Evolutionary conservation across 1,284 basidiomycete species (phyloP).

Genomic region (Malassezia dermatis): DNA sequence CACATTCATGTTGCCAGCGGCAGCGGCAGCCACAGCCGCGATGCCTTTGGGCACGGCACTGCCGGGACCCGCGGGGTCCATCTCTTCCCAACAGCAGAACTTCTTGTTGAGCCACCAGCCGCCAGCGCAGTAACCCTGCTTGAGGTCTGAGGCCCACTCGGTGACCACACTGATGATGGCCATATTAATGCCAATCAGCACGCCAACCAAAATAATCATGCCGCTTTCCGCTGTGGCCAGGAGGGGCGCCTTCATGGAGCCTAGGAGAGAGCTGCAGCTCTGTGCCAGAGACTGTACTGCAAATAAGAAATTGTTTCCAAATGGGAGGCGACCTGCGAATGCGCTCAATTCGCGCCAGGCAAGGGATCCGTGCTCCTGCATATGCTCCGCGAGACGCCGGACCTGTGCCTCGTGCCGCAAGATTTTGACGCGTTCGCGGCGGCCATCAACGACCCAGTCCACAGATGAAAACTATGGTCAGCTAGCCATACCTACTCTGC

Average conservation of each 20-base stretch:
- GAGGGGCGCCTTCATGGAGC: slow-evolving; percentile 22
- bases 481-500: background rate
- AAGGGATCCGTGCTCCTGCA: slow-evolving; percentile 13
- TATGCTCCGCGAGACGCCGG: slow-evolving; percentile 26
- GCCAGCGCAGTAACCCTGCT: slow-evolving; percentile 88
- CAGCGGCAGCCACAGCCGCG: slow-evolving; percentile 18
- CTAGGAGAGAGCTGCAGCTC: background rate
- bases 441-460: slow-evolving; percentile 45
- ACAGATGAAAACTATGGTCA: slow-evolving; percentile 32
- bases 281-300: slow-evolving; percentile 13
- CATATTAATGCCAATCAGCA: slow-evolving; percentile 82
- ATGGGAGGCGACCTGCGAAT: slow-evolving; percentile 21
- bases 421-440: slow-evolving; percentile 38
- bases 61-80: slow-evolving; percentile 38
- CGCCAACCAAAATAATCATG: slow-evolving; percentile 45
- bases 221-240: slow-evolving; percentile 34
- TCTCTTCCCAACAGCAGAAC: slow-evolving; percentile 86
- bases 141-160: slow-evolving; percentile 95
- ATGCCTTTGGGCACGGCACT: slow-evolving; percentile 18
- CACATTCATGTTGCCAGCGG: slow-evolving; percentile 18
- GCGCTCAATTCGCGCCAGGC: slow-evolving; percentile 21
- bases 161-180: slow-evolving; percentile 89
- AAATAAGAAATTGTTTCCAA: slow-evolving; percentile 28
- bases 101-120: slow-evolving; percentile 98
- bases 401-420: slow-evolving; percentile 28